These are phyloP conservation scores for Juglanconis juglandina DNA, from an alignment of 2,329 filamentous ascomycete species.

Conservation along the genomic window DNA sequence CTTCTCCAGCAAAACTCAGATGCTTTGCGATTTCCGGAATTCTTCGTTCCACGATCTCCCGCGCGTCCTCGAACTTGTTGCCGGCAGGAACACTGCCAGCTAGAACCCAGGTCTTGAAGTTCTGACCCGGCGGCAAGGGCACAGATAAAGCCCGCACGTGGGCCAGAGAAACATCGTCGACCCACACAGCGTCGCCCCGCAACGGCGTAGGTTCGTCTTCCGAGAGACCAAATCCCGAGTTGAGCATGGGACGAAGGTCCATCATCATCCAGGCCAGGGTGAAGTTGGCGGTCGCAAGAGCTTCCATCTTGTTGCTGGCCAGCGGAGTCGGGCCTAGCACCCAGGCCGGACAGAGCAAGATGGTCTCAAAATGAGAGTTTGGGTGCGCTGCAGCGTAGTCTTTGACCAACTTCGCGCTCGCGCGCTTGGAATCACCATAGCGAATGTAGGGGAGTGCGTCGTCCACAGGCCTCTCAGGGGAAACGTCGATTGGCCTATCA, in stretches of 20 bases:
- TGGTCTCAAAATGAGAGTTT: constrained; percentile 3
- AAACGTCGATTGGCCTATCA: background rate
- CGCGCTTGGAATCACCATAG: constrained; percentile 7
- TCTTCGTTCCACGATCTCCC: constrained; percentile 8
- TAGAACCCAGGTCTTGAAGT: constrained; percentile 1
- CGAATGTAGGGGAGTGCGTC: background rate
- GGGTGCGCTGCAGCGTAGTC: constrained; percentile 6
- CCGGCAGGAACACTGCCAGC: background rate
- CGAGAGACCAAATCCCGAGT: background rate
- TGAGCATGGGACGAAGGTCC: background rate
- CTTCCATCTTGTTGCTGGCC: background rate
- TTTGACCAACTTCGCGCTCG: background rate
- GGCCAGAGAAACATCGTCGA: constrained; percentile 1
- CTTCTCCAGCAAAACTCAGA: background rate
- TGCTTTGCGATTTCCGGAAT: constrained; percentile 5
- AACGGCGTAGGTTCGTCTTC: background rate
- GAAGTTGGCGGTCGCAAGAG: background rate
- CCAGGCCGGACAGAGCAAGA: constrained; percentile 7
- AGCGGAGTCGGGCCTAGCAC: constrained; percentile 1
- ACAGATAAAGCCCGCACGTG: background rate
- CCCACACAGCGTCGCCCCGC: background rate
- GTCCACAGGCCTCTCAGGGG: background rate
- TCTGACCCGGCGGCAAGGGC: background rate
- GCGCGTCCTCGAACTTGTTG: background rate
- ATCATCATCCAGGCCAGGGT: constrained; percentile 1